Base-by-base conservation (phyloP, 805 yeast genomes). In the Kluyveromyces starmeri region DNA sequence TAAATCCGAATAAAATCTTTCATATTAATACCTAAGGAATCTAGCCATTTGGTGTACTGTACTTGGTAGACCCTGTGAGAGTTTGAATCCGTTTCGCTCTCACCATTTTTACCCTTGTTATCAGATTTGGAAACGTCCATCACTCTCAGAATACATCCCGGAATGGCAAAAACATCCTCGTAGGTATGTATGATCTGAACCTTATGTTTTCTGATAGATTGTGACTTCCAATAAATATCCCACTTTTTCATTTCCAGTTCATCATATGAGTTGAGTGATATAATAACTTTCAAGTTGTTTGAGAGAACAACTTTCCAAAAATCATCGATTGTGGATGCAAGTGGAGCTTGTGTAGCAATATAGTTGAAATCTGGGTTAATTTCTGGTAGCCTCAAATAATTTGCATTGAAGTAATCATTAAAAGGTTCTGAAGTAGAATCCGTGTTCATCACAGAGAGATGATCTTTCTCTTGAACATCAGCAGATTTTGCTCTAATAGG, bases 281-380 rank as follows among this genome's bases (percentile, higher is more conserved):
- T 59, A 27, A 89, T 75, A 1, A 88, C 61, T n/a, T 81, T 76
- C 6, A 75, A 69, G 3, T 67, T 56, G 46, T 83, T 73, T 23
- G 78, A 71, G 39, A 75, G 65, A 1, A 83, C 72, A 53, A 85
- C 83, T 44, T 76, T 80, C 95, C 96, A 89, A 51, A 92, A 89
- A 55, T 89, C 96, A 21, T 79, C 82, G 27, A 79, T 68, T 0
- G 97, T 89, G 14, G 72, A 68, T 3, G 65, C 66, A 27, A 83
- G 54, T 2, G 98, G 98, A 1, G 96, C 98, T 53, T 89, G 96
- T 1, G 94, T 73, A 0, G 95, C 96, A 42, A 88, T 82, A 49
- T 80, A 82, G 24, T 65, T 51, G 52, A 45, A 59, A 37, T 51
- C 50, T 3, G 43, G 62, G 50, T 50, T 66, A 46, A 55, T 65